A percentile compares a stretch with the other conserved stretches of the same genome.
phyloP scores from a whole-genome alignment of 345 rosid genomes.

The Bruguiera gymnorhiza region DNA sequence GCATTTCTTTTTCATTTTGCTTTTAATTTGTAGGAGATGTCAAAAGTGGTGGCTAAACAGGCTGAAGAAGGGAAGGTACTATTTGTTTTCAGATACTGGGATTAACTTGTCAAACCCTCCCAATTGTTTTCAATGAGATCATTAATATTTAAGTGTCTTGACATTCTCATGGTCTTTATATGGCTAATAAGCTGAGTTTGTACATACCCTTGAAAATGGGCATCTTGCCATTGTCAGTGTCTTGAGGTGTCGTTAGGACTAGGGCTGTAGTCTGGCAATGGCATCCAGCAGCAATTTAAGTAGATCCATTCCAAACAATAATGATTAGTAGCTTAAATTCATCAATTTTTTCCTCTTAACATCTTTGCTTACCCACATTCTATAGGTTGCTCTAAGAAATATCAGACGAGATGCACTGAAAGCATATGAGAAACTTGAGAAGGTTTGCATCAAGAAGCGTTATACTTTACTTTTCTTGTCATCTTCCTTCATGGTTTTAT shows the following conservation, averaged over 20 bases:
- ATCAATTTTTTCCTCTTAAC: background rate
- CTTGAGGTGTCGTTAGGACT: background rate
- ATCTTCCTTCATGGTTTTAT: conserved; percentile 2
- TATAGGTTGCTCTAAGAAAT: conserved; percentile 86
- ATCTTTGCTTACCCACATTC: conserved; percentile 10
- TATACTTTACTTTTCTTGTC: background rate
- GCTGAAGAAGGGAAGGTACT: conserved; percentile 93
- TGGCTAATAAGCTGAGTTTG: background rate
- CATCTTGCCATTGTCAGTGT: background rate
- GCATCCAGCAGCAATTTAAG: background rate
- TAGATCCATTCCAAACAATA: background rate
- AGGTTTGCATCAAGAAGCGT: conserved; percentile 40
- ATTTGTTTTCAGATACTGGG: conserved; percentile 10
- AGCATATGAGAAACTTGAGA: conserved; percentile 89
- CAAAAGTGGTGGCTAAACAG: conserved; percentile 84
- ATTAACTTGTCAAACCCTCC: conserved; percentile 1
- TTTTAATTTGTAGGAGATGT: conserved; percentile 56
- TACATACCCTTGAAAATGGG: background rate
- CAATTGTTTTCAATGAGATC: background rate
- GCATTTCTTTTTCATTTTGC: background rate
- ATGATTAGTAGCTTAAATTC: background rate
- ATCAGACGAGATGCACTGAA: conserved; percentile 89
- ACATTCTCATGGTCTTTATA: background rate
- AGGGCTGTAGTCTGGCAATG: background rate
- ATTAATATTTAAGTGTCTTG: background rate